phyloP scores from a whole-genome alignment of 371 early-diverging fungal genomes.

The Mortierella sp. region DNA sequence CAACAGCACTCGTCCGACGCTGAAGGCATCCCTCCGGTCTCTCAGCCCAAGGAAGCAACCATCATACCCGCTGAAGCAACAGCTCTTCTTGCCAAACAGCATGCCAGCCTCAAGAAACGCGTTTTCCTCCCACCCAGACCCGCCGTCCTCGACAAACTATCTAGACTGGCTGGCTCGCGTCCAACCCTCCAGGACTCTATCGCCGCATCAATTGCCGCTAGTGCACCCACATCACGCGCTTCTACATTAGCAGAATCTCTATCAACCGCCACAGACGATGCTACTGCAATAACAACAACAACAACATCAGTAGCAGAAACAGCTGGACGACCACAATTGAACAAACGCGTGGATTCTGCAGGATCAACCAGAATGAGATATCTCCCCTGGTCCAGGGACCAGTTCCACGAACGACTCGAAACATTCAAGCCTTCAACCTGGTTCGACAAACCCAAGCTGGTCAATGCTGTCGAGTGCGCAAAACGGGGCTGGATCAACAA shows the following conservation, averaged over 20 bases:
- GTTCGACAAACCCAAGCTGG: conserved; percentile 59
- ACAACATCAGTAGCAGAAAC: background rate
- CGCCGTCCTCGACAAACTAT: conserved; percentile 46
- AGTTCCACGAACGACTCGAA: conserved; percentile 57
- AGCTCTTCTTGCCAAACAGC: background rate
- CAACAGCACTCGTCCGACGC: background rate
- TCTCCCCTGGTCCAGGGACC: conserved; percentile 54
- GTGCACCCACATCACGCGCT: conserved; percentile 16
- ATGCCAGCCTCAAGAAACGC: conserved; percentile 13
- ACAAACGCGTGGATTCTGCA: background rate
- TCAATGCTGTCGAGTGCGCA: conserved; percentile 60
- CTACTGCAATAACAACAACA: background rate
- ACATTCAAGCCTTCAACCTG: conserved; percentile 60
- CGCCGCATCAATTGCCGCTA: conserved; percentile 54
- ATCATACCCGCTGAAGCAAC: background rate
- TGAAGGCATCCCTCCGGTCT: background rate
- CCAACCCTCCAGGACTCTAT: conserved; percentile 53
- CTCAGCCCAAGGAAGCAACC: background rate
- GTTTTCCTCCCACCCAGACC: conserved; percentile 44
- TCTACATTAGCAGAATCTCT: background rate
- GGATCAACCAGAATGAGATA: conserved; percentile 23
- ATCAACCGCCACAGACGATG: background rate
- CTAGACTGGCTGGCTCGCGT: conserved; percentile 25
- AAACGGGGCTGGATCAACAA: conserved; percentile 60
- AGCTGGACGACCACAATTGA: background rate